phyloP scores from a whole-genome alignment of 2,329 filamentous ascomycete species.

The Exserohilum rostratum region DNA sequence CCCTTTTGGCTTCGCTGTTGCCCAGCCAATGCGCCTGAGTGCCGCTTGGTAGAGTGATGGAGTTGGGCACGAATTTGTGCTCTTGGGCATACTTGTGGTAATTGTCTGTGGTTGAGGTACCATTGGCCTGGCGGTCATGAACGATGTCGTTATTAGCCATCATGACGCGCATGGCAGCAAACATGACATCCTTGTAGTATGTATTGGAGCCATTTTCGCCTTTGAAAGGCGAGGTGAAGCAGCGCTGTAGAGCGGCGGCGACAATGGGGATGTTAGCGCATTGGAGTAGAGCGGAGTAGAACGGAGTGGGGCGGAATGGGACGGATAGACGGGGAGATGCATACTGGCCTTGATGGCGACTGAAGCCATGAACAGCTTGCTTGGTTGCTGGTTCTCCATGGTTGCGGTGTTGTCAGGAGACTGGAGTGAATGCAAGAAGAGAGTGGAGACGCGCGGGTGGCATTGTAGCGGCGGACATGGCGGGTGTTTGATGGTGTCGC shows the following conservation, averaged over 20 bases:
- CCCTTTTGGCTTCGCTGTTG: slow-evolving; percentile 43
- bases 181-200: slow-evolving; percentile 47
- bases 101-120: slow-evolving; percentile 32
- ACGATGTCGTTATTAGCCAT: slow-evolving; percentile 38
- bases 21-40: slow-evolving; percentile 57
- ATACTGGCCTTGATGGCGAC: slow-evolving; percentile 38
- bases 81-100: slow-evolving; percentile 47
- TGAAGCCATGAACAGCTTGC: slow-evolving; percentile 44
- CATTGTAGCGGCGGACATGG: not conserved
- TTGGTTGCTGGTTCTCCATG: slow-evolving; percentile 38
- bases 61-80: slow-evolving; percentile 47
- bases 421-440: no score
- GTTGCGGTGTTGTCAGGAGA: no score
- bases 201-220: slow-evolving; percentile 41
- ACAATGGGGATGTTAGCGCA: slow-evolving; percentile 25
- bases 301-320: not conserved
- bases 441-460: no score
- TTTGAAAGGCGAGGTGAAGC: slow-evolving; percentile 47
- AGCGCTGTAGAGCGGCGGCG: slow-evolving; percentile 40
- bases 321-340: slow-evolving; percentile 4
- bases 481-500: no score
- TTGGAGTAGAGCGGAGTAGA: not conserved
- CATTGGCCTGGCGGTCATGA: slow-evolving; percentile 43
- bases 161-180: slow-evolving; percentile 39
- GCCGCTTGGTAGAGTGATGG: slow-evolving; percentile 49